phyloP scores from a whole-genome alignment of 2,329 filamentous ascomycete genomes.

The Neopestalotiopsis sp. region DNA sequence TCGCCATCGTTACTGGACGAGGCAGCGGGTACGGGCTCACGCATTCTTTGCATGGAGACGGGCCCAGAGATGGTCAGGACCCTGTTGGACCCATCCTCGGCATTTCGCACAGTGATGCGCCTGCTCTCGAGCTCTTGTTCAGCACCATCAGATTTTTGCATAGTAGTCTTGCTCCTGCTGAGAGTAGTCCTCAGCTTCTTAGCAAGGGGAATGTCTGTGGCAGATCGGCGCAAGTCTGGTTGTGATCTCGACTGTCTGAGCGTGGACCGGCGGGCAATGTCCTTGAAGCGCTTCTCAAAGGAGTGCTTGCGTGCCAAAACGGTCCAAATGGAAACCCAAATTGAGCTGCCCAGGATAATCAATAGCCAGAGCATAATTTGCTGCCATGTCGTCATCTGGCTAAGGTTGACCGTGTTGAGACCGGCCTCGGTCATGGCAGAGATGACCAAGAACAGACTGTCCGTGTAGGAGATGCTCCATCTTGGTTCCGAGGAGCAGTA shows the following conservation, averaged over 20 bases:
- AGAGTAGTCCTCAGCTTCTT: slow-evolving; percentile 16
- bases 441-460: slow-evolving; percentile 69
- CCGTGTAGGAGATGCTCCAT: slow-evolving; percentile 61
- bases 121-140: neutral
- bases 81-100: slow-evolving; percentile 1
- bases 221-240: neutral
- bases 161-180: slow-evolving; percentile 1
- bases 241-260: slow-evolving; percentile 27
- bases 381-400: slow-evolving; percentile 68
- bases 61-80: slow-evolving; percentile 18
- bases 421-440: slow-evolving; percentile 72
- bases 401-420: slow-evolving; percentile 70
- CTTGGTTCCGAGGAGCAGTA: slow-evolving; percentile 60
- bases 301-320: slow-evolving; percentile 63
- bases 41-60: slow-evolving; percentile 15
- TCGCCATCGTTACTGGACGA: neutral
- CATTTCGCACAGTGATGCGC: neutral
- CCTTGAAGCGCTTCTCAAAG: slow-evolving; percentile 65
- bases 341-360: slow-evolving; percentile 68
- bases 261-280: slow-evolving; percentile 50
- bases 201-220: slow-evolving; percentile 16
- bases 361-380: slow-evolving; percentile 69
- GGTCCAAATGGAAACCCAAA: slow-evolving; percentile 71
- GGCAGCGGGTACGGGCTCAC: slow-evolving; percentile 4
- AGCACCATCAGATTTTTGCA: too few species aligned